These are phyloP conservation scores for Entomortierella chlamydospora DNA, from an alignment of 192 early-diverging fungal genomes.

Conservation along the genomic window DNA sequence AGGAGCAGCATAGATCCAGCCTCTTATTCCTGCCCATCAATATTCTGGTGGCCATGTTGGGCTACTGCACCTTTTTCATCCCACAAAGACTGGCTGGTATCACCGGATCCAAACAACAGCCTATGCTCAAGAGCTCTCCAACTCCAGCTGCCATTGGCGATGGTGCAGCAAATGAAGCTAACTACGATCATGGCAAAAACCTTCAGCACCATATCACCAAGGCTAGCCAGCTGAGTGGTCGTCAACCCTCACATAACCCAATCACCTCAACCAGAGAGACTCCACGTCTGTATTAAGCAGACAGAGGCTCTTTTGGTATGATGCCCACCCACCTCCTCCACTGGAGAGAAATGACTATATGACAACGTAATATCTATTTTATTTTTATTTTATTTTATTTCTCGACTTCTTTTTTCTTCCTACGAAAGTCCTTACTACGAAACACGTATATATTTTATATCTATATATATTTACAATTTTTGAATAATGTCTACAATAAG, in stretches of 20 bases:
- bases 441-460: no score
- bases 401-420: no score
- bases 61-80: conserved; percentile 58
- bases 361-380: background rate
- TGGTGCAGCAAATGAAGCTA: conserved; percentile 26
- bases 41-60: conserved; percentile 55
- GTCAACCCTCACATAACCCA: conserved; percentile 47
- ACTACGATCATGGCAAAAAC: background rate
- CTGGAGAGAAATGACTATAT: background rate
- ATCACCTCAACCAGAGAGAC: conserved; percentile 40
- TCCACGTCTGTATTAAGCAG: conserved; percentile 31
- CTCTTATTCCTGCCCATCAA: conserved; percentile 66
- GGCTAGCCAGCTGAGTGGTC: background rate
- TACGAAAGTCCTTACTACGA: no score
- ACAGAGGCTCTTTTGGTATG: background rate
- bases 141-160: conserved; percentile 40
- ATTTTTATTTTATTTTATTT: background rate
- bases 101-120: conserved; percentile 36
- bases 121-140: conserved; percentile 43
- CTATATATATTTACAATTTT: no score
- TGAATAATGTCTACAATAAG: no score
- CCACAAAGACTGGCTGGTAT: conserved; percentile 40
- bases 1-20: conserved; percentile 59
- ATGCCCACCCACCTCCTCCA: background rate
- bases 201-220: conserved; percentile 16